Percentiles rank a stretch among this genome's conserved stretches.
phyloP scores from a whole-genome alignment of 441 rosid species.

The Brassica balearica region DNA sequence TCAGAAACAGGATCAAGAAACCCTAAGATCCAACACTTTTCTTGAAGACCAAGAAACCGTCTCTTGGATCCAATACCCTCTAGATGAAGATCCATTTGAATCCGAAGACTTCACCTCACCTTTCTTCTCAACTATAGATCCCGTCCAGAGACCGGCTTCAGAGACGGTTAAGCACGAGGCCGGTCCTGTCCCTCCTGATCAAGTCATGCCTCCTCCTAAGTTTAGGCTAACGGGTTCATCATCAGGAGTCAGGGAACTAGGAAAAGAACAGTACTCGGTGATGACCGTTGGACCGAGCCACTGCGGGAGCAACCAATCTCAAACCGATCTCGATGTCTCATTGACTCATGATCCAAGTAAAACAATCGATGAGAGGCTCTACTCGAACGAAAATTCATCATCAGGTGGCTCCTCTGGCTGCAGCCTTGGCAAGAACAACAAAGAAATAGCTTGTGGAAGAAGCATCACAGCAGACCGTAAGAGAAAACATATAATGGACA shows the following conservation, averaged over 20 bases:
- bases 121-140: constrained; percentile 49
- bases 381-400: constrained; percentile 55
- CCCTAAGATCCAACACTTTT: constrained; percentile 26
- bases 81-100: constrained; percentile 60
- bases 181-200: constrained; percentile 34
- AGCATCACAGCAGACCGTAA: constrained; percentile 49
- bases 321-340: constrained; percentile 46
- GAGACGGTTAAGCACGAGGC: constrained; percentile 37
- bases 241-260: constrained; percentile 18
- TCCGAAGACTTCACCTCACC: constrained; percentile 63
- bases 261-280: constrained; percentile 48
- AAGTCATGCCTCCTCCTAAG: constrained; percentile 61
- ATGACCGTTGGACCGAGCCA: constrained; percentile 68
- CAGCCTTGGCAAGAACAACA: constrained; percentile 53
- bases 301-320: constrained; percentile 63
- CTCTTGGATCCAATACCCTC: constrained; percentile 68
- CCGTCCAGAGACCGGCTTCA: constrained; percentile 38
- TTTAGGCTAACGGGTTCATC: constrained; percentile 49
- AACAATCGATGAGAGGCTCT: constrained; percentile 43
- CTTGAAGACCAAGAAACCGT: constrained; percentile 60
- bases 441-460: constrained; percentile 49
- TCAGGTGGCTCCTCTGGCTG: constrained; percentile 71
- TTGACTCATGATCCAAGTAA: constrained; percentile 44
- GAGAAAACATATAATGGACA: constrained; percentile 54
- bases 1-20: constrained; percentile 48